These are phyloP conservation scores for Coemansia sp. DNA, from an alignment of 192 early-diverging fungal genomes.

Conservation along the genomic window DNA sequence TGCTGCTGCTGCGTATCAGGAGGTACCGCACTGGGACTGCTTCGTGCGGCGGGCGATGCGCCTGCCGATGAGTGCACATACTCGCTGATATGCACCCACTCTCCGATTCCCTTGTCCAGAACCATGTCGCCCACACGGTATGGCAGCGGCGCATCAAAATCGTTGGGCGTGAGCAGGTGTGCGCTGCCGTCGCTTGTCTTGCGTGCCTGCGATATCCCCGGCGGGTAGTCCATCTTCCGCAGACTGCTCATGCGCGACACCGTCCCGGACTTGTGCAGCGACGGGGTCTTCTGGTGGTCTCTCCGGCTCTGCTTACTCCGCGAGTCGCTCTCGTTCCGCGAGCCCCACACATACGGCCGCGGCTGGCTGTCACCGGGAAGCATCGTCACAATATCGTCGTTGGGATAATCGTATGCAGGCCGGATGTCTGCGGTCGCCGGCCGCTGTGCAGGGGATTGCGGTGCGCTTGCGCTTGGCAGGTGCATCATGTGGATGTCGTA, in stretches of 20 bases:
- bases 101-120: conserved; percentile 35
- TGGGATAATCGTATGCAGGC: conserved; percentile 2
- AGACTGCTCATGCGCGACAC: conserved; percentile 26
- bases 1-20: conserved; percentile 3
- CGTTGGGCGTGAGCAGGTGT: conserved; percentile 35
- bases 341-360: conserved; percentile 25
- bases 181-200: conserved; percentile 50
- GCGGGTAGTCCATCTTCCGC: conserved; percentile 19
- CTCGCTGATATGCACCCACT: conserved; percentile 50
- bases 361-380: conserved; percentile 36
- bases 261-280: conserved; percentile 12
- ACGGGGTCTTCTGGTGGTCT: conserved; percentile 10
- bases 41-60: conserved; percentile 10
- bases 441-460: conserved; percentile 23
- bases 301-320: conserved; percentile 16
- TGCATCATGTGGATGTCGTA: conserved; percentile 19
- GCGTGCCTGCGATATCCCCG: conserved; percentile 27
- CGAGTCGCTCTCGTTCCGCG: conserved; percentile 7
- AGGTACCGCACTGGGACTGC: background rate
- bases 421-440: conserved; percentile 10
- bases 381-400: conserved; percentile 34
- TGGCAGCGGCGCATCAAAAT: conserved; percentile 35
- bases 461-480: conserved; percentile 15
- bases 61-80: conserved; percentile 11
- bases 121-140: conserved; percentile 52